These are phyloP conservation scores for Selenicereus undatus DNA, from an alignment of 148 eudicot genomes.

Conservation along the genomic window DNA sequence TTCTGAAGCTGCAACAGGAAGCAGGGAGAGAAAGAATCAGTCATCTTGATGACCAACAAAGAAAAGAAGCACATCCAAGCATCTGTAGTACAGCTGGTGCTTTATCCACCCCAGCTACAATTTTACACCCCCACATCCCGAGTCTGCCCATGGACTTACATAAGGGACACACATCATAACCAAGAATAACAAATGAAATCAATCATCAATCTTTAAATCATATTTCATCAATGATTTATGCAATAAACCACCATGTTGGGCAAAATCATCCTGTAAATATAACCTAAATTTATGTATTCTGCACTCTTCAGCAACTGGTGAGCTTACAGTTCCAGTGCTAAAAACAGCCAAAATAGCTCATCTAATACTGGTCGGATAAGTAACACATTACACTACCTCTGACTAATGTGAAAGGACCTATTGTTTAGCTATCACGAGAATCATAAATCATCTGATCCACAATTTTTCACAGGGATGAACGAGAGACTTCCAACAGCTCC, in stretches of 20 bases:
- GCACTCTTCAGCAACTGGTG: neutral
- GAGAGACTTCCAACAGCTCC: neutral
- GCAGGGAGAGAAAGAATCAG: conserved; percentile 6
- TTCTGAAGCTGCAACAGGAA: conserved; percentile 74
- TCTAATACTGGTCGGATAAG: neutral
- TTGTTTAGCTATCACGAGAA: neutral
- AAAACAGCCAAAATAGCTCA: neutral
- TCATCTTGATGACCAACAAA: neutral
- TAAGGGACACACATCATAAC: neutral
- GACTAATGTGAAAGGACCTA: neutral
- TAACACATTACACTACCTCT: neutral
- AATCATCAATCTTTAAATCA: neutral
- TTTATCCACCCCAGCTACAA: neutral
- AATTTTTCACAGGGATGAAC: neutral
- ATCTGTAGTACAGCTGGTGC: neutral
- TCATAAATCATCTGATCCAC: neutral
- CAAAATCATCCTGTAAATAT: neutral
- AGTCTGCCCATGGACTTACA: neutral
- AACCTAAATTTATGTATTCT: neutral
- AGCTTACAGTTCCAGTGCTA: neutral
- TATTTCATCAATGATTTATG: neutral
- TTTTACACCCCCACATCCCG: neutral
- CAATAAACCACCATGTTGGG: neutral
- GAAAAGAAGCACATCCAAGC: neutral
- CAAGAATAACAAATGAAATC: neutral